phyloP scores from a whole-genome alignment of 2,329 filamentous ascomycete species.

The Purpureocillium takamizusanense region DNA sequence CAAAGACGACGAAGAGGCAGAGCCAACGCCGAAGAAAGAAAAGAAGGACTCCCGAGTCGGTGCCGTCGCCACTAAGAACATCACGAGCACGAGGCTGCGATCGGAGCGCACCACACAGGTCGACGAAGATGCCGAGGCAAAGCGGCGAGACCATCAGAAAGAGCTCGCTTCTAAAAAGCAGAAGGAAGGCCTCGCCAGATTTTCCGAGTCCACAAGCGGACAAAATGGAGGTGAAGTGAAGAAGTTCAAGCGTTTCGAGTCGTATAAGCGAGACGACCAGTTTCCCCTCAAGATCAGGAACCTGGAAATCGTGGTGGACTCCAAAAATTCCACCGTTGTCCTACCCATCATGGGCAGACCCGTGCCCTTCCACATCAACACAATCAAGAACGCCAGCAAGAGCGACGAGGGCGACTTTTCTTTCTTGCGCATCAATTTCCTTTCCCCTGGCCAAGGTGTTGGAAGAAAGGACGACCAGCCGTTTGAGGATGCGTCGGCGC shows the following conservation, averaged over 20 bases:
- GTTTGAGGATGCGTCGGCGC: conserved; percentile 90
- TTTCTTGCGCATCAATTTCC: conserved; percentile 91
- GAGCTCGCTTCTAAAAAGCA: conserved; percentile 82
- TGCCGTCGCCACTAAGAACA: conserved; percentile 87
- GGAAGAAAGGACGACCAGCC: conserved; percentile 95
- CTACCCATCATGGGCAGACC: conserved; percentile 95
- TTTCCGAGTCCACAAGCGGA: conserved; percentile 74
- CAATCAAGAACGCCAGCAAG: conserved; percentile 98
- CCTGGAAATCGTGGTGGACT: conserved; percentile 80
- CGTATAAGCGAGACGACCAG: conserved; percentile 96
- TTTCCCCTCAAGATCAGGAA: conserved; percentile 77
- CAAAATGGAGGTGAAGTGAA: conserved; percentile 89
- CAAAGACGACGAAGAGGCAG: conserved; percentile 86
- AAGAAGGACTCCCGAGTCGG: conserved; percentile 78
- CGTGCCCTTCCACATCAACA: conserved; percentile 94
- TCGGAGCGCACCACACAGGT: conserved; percentile 83
- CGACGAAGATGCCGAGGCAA: conserved; percentile 83
- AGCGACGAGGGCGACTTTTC: conserved; percentile 92
- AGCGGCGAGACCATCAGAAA: conserved; percentile 85
- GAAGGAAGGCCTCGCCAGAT: conserved; percentile 75
- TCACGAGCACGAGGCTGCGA: conserved; percentile 85
- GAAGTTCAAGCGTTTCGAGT: conserved; percentile 98
- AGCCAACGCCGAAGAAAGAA: conserved; percentile 80
- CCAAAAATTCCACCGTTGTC: conserved; percentile 82
- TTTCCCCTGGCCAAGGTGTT: conserved; percentile 94